These are phyloP conservation scores for Alternaria atra DNA, from an alignment of 2,329 filamentous ascomycete genomes.

Conservation along the genomic window DNA sequence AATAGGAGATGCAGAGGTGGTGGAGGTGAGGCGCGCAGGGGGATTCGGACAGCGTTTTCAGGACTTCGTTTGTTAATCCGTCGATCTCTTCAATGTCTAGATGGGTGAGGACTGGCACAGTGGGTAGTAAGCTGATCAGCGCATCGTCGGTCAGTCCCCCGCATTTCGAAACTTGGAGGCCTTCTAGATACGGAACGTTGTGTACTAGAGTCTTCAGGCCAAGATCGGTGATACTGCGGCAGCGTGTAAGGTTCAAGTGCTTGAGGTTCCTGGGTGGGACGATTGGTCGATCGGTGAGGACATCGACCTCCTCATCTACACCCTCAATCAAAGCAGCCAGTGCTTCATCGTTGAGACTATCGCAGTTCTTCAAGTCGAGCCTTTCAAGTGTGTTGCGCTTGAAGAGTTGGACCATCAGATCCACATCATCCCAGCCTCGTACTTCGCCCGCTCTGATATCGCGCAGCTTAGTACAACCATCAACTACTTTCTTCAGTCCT, in stretches of 20 bases:
- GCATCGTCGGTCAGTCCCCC: constrained; percentile 76
- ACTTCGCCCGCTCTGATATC: constrained; percentile 87
- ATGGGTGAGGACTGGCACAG: constrained; percentile 80
- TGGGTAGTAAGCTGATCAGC: constrained; percentile 75
- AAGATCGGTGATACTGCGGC: constrained; percentile 73
- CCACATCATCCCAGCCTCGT: constrained; percentile 76
- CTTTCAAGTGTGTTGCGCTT: constrained; percentile 81
- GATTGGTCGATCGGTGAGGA: constrained; percentile 77
- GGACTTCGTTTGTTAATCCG: constrained; percentile 75
- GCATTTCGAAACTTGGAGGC: constrained; percentile 83
- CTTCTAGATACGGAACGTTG: constrained; percentile 81
- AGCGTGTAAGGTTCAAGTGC: constrained; percentile 86
- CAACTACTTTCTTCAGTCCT: constrained; percentile 76
- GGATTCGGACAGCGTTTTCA: constrained; percentile 78
- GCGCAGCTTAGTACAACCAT: constrained; percentile 74
- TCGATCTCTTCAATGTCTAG: constrained; percentile 89
- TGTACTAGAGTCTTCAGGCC: constrained; percentile 77
- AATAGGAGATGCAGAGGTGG: constrained; percentile 89
- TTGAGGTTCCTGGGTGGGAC: constrained; percentile 81
- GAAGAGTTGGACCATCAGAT: constrained; percentile 79
- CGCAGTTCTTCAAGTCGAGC: constrained; percentile 82
- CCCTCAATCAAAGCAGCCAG: constrained; percentile 80
- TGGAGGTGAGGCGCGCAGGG: constrained; percentile 76
- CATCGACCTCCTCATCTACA: constrained; percentile 77
- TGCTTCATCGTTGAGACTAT: constrained; percentile 77